These are phyloP conservation scores for Sherardia arvensis DNA, from an alignment of 257 asterid species.

Conservation along the genomic window DNA sequence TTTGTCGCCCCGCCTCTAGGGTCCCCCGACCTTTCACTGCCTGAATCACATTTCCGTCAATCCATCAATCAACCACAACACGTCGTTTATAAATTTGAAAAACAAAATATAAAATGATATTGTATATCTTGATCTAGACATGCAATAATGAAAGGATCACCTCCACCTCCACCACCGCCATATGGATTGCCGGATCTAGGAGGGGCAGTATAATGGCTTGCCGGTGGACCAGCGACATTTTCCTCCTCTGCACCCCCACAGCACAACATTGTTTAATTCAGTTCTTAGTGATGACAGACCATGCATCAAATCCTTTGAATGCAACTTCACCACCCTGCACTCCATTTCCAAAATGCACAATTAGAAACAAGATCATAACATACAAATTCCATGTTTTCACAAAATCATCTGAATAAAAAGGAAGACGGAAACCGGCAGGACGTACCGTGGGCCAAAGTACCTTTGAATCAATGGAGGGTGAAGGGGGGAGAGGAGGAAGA, in stretches of 20 bases:
- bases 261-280: conserved; percentile 52
- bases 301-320: conserved; percentile 7
- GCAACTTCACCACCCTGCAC: conserved; percentile 12
- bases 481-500: conserved; percentile 11
- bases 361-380: neutral
- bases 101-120: neutral
- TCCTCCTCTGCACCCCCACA: conserved; percentile 91
- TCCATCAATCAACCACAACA: neutral
- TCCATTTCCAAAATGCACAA: neutral
- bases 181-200: conserved; percentile 50
- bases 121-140: too few relatives aligned
- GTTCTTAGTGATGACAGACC: neutral
- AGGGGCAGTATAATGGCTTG: conserved; percentile 57
- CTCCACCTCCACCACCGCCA: conserved; percentile 46
- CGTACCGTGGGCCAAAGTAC: conserved; percentile 7
- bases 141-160: conserved; percentile 12
- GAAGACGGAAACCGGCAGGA: neutral
- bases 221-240: conserved; percentile 41
- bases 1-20: conserved; percentile 56
- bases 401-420: neutral
- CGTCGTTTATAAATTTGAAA: neutral
- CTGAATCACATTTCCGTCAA: conserved; percentile 14
- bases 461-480: conserved; percentile 3
- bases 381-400: neutral
- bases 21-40: conserved; percentile 58